These are phyloP conservation scores for Didymella pinodella DNA, from an alignment of 2,329 filamentous ascomycete species.

Conservation along the genomic window DNA sequence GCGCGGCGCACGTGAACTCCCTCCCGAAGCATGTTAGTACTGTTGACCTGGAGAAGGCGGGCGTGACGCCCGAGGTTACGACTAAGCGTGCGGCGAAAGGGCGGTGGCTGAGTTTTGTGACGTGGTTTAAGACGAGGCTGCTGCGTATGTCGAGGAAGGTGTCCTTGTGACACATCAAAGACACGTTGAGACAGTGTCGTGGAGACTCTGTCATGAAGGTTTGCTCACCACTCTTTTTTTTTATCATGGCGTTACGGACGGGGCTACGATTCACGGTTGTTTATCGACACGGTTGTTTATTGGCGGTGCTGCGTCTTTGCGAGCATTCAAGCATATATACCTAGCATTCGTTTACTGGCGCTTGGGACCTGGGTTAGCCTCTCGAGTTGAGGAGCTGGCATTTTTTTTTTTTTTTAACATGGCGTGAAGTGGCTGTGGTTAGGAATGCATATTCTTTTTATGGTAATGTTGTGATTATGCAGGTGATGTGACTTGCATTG, in stretches of 20 bases:
- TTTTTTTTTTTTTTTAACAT: neutral
- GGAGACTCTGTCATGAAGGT: too few relatives aligned
- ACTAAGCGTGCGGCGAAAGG: conserved; percentile 50
- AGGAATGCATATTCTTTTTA: conserved; percentile 20
- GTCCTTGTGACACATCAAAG: neutral
- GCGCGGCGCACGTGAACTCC: conserved; percentile 46
- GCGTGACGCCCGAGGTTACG: conserved; percentile 39
- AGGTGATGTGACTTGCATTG: too few relatives aligned
- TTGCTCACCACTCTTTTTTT: neutral
- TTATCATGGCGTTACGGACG: conserved; percentile 33
- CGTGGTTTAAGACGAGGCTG: conserved; percentile 64
- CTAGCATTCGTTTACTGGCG: conserved; percentile 25
- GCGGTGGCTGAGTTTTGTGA: conserved; percentile 63
- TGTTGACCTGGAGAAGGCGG: conserved; percentile 43
- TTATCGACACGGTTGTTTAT: conserved; percentile 12
- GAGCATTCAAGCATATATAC: conserved; percentile 29
- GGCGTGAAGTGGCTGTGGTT: conserved; percentile 15
- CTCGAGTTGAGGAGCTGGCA: neutral
- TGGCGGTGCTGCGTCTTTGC: conserved; percentile 33
- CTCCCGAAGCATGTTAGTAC: conserved; percentile 46
- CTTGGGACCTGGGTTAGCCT: neutral
- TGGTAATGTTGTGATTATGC: too few relatives aligned
- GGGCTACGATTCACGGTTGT: conserved; percentile 28
- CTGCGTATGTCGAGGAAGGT: conserved; percentile 55
- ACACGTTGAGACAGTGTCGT: too few relatives aligned